Percentiles rank a stretch among this genome's conserved stretches.
Conservation (phyloP, 2,329 filamentous ascomycete genomes). For the Ophiostoma piceae region DNA sequence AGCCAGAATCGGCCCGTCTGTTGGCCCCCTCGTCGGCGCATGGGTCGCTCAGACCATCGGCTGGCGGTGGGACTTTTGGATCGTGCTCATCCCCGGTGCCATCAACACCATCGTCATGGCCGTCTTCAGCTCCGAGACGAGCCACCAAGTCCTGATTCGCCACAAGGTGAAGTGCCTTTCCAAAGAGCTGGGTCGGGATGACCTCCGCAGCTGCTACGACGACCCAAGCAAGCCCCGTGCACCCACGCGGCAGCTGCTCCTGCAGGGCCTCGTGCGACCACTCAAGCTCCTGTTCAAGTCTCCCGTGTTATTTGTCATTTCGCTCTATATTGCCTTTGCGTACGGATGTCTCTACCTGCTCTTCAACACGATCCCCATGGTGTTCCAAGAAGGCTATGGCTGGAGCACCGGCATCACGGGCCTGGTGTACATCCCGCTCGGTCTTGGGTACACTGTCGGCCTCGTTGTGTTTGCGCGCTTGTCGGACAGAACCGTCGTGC, state of each 20-base stretch:
- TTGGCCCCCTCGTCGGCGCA: conserved; percentile 43
- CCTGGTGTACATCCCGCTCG: conserved; percentile 46
- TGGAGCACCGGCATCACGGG: conserved; percentile 45
- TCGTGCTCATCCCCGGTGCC: conserved; percentile 45
- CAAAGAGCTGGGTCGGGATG: conserved; percentile 42
- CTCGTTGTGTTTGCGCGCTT: conserved; percentile 33
- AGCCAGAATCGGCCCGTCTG: not conserved
- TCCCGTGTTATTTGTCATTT: conserved; percentile 44
- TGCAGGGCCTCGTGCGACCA: conserved; percentile 46
- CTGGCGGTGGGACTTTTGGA: conserved; percentile 42
- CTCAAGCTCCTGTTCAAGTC: conserved; percentile 48
- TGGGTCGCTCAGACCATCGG: conserved; percentile 44
- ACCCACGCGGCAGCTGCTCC: conserved; percentile 31
- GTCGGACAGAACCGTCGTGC: conserved; percentile 39
- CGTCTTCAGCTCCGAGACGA: conserved; percentile 44
- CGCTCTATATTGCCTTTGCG: conserved; percentile 47
- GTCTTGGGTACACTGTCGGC: conserved; percentile 32
- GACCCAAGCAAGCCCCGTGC: conserved; percentile 12
- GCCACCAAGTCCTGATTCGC: conserved; percentile 47
- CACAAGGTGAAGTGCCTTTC: conserved; percentile 44
- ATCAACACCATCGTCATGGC: conserved; percentile 37
- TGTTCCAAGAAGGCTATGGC: conserved; percentile 45
- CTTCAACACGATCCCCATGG: conserved; percentile 50
- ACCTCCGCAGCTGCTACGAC: conserved; percentile 44
- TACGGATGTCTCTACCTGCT: conserved; percentile 51